A percentile compares a stretch with the other conserved stretches of the same genome.
phyloP scores from a whole-genome alignment of 2,329 filamentous ascomycete genomes.

The Fusarium pilosicola region DNA sequence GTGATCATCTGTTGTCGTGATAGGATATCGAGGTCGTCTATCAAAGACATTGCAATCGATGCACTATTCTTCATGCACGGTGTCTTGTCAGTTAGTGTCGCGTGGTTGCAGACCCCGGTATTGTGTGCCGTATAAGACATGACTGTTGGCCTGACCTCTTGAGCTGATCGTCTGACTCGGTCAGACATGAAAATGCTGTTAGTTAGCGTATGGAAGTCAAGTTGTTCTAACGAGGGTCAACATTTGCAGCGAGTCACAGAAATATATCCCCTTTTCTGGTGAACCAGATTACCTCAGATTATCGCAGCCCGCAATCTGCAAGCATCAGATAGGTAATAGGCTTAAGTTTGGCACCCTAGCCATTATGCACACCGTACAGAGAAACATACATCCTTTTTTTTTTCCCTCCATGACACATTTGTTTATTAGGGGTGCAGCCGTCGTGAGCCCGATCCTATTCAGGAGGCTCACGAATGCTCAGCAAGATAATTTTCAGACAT shows the following conservation, averaged over 20 bases:
- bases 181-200: constrained; percentile 5
- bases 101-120: constrained; percentile 4
- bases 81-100: constrained; percentile 4
- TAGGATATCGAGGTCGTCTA: neutral
- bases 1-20: constrained; percentile 19
- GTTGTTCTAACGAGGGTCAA: neutral
- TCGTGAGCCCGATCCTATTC: constrained; percentile 24
- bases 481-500: constrained; percentile 16
- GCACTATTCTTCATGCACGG: neutral
- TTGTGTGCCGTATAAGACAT: constrained; percentile 11
- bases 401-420: neutral
- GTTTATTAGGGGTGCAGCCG: neutral
- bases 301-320: neutral
- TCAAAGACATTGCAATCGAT: neutral
- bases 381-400: neutral
- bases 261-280: neutral
- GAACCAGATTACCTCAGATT: neutral
- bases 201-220: neutral
- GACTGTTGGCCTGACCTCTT: constrained; percentile 4
- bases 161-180: constrained; percentile 24
- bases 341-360: neutral
- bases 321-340: neutral
- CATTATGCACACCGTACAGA: neutral
- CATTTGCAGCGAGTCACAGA: neutral
- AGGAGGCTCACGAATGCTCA: constrained; percentile 19